A percentile compares a stretch with the other conserved stretches of the same genome.
Conservation (phyloP, 2,329 filamentous ascomycete genomes). For the Dactylellina sp. region DNA sequence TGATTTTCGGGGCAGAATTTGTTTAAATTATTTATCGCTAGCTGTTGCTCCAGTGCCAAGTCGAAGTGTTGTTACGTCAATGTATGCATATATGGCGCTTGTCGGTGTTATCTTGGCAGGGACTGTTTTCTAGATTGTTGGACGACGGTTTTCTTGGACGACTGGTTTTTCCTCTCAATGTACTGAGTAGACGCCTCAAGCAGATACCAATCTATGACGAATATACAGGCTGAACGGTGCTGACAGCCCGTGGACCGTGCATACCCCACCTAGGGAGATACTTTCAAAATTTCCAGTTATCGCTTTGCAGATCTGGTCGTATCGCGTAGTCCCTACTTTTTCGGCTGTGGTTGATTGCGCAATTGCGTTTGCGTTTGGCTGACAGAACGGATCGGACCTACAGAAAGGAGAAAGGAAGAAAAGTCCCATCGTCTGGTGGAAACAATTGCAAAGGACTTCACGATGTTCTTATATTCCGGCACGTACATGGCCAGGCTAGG, state of each 20-base stretch:
- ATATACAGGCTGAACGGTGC: no score
- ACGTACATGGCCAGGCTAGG: slow-evolving; percentile 7
- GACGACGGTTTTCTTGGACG: not conserved
- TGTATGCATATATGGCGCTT: not conserved
- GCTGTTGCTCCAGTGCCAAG: not conserved
- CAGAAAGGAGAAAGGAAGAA: not conserved
- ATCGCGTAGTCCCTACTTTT: no score
- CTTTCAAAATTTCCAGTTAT: no score
- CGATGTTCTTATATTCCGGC: slow-evolving; percentile 3
- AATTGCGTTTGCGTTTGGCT: not conserved
- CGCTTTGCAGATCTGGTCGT: no score
- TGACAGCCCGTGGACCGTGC: no score
- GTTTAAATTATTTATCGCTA: not conserved
- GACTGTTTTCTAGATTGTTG: not conserved
- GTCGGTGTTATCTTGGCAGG: not conserved
- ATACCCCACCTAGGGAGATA: no score
- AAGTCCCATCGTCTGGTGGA: not conserved
- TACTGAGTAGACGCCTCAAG: not conserved
- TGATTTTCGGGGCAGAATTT: not conserved
- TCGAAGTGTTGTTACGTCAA: not conserved
- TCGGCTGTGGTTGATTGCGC: not conserved
- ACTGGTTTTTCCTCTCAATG: not conserved
- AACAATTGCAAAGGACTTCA: not conserved
- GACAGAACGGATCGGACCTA: not conserved
- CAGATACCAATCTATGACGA: no score